Conservation (phyloP, 192 early-diverging fungal species). For the Coemansia sp. region DNA sequence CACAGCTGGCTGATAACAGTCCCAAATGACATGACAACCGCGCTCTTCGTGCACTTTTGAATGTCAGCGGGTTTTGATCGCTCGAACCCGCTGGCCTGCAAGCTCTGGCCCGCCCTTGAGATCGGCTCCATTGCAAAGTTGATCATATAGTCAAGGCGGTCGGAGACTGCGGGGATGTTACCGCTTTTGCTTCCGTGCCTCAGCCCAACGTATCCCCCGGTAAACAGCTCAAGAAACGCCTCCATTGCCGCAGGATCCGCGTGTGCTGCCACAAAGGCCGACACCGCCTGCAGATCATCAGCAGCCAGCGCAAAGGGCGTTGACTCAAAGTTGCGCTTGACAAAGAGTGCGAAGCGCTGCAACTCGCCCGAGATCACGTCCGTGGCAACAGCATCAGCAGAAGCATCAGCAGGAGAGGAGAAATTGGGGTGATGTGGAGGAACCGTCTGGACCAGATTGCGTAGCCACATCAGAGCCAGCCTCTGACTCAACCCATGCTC, state of each 20-base stretch:
- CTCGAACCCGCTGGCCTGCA: conserved; percentile 4
- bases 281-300: conserved; percentile 5
- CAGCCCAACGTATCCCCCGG: conserved; percentile 12
- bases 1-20: conserved; percentile 4
- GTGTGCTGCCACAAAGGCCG: conserved; percentile 11
- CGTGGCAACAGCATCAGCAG: not conserved
- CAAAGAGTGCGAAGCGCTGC: conserved; percentile 13
- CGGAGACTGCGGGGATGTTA: not conserved
- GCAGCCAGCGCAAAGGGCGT: conserved; percentile 26
- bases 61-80: not conserved
- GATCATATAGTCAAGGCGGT: not conserved
- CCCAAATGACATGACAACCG: conserved; percentile 11
- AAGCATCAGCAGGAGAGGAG: not conserved
- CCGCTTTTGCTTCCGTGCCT: not conserved
- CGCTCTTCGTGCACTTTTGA: conserved; percentile 7
- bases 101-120: not conserved
- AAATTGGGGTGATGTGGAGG: not conserved
- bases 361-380: conserved; percentile 2
- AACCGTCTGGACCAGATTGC: conserved; percentile 34
- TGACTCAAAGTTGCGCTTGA: conserved; percentile 1
- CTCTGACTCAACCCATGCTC: conserved; percentile 33
- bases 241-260: not conserved
- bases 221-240: conserved; percentile 12
- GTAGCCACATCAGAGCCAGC: conserved; percentile 30
- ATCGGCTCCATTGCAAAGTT: conserved; percentile 5